phyloP scores from a whole-genome alignment of 2,329 filamentous ascomycete species.

The Colletotrichum sp. region DNA sequence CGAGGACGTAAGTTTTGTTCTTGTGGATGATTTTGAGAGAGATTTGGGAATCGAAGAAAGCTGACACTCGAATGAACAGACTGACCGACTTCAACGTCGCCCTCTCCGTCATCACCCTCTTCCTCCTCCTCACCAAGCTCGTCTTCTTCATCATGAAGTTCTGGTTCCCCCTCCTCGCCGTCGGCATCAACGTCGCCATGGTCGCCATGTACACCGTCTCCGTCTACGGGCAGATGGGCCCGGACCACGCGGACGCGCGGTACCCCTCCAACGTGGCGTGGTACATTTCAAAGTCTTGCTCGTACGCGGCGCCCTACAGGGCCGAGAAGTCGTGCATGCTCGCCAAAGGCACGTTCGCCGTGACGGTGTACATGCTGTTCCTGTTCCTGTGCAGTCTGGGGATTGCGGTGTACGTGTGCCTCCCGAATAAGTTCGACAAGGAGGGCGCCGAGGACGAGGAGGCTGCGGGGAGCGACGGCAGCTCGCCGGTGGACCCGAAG shows the following conservation, averaged over 20 bases:
- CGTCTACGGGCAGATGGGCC: conserved; percentile 73
- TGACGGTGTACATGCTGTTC: conserved; percentile 69
- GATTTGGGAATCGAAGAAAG: not conserved
- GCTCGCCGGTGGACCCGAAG: conserved; percentile 30
- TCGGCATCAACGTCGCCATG: conserved; percentile 62
- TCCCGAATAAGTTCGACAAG: conserved; percentile 61
- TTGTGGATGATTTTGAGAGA: not conserved
- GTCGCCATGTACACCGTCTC: conserved; percentile 68
- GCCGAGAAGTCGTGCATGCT: conserved; percentile 67
- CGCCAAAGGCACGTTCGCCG: conserved; percentile 71
- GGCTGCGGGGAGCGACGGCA: conserved; percentile 31
- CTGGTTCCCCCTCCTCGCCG: conserved; percentile 70
- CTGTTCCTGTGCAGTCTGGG: conserved; percentile 65
- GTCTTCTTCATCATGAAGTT: conserved; percentile 73
- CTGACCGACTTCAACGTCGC: conserved; percentile 79
- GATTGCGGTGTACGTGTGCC: conserved; percentile 63
- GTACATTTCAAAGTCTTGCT: conserved; percentile 77
- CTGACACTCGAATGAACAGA: conserved; percentile 44
- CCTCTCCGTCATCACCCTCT: conserved; percentile 77
- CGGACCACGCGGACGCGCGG: conserved; percentile 71
- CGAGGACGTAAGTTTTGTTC: conserved; percentile 63
- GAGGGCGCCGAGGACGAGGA: conserved; percentile 45
- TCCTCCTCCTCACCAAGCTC: conserved; percentile 75
- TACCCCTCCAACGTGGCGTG: conserved; percentile 70
- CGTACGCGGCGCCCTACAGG: conserved; percentile 57